Conservation (phyloP, 495 filamentous ascomycete species). For the Trichocladium uniseriatum region DNA sequence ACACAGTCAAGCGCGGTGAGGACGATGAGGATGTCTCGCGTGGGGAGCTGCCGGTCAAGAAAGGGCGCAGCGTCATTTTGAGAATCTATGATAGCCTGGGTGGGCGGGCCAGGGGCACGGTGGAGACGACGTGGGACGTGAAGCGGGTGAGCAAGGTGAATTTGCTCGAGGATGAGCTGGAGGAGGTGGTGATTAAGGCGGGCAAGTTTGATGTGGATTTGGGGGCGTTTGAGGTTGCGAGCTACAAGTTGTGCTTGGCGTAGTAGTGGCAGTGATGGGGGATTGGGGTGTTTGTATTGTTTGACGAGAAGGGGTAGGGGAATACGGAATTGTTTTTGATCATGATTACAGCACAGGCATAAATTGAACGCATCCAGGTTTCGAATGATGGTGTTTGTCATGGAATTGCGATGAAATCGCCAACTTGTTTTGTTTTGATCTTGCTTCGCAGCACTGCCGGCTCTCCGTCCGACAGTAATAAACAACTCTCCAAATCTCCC, state of each 20-base stretch:
- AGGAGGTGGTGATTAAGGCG: constrained; percentile 45
- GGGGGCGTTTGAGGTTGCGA: constrained; percentile 84
- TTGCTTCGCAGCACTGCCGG: too few species aligned
- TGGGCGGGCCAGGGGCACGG: constrained; percentile 58
- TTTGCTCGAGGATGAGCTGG: constrained; percentile 60
- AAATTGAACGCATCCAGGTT: too few species aligned
- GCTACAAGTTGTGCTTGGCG: constrained; percentile 63
- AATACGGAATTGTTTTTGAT: too few species aligned
- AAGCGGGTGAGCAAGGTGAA: constrained; percentile 75
- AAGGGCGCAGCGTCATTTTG: constrained; percentile 69
- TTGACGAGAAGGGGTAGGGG: too few species aligned
- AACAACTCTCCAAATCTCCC: too few species aligned
- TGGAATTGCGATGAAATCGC: not conserved
- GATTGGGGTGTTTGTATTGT: too few species aligned
- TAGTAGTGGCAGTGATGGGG: not conserved
- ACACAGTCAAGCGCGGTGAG: constrained; percentile 85
- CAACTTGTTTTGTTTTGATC: too few species aligned
- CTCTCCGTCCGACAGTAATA: too few species aligned
- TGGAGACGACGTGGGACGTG: constrained; percentile 58
- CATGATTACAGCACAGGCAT: too few species aligned
- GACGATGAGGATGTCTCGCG: constrained; percentile 83
- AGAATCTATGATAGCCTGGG: constrained; percentile 89
- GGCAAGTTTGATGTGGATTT: constrained; percentile 54
- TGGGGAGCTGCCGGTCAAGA: constrained; percentile 56
- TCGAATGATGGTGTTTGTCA: too few species aligned